These are phyloP conservation scores for Pelargonium myrrhifolium DNA, from an alignment of 441 rosid genomes.

Conservation along the genomic window DNA sequence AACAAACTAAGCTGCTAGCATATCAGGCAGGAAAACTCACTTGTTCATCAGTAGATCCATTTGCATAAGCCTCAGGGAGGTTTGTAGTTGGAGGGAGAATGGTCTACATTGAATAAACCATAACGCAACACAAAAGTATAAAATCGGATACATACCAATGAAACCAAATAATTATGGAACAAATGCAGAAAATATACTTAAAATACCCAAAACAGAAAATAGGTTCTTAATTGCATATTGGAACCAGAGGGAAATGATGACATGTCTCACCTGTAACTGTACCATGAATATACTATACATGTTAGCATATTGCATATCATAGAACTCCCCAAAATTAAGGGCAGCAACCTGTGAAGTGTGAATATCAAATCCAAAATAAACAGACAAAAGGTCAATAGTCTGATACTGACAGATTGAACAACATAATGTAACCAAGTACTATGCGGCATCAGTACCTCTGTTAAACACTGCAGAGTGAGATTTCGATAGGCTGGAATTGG, in stretches of 20 bases:
- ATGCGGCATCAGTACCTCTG: slow-evolving; percentile 50
- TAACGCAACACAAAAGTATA: not conserved
- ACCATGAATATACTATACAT: slow-evolving; percentile 75
- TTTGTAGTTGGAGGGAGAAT: slow-evolving; percentile 74
- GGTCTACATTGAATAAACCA: slow-evolving; percentile 32
- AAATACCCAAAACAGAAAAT: not conserved
- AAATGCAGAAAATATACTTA: not conserved
- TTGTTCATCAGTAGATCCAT: slow-evolving; percentile 87
- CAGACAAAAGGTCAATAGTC: slow-evolving; percentile 6
- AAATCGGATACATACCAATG: not conserved
- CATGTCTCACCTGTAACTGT: slow-evolving; percentile 59
- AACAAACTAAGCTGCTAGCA: not conserved
- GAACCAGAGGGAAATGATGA: not conserved
- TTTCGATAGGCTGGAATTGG: slow-evolving; percentile 75
- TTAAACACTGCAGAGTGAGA: slow-evolving; percentile 93
- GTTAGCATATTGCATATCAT: slow-evolving; percentile 69
- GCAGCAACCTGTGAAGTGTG: slow-evolving; percentile 66
- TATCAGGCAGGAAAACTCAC: slow-evolving; percentile 32
- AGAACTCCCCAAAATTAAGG: slow-evolving; percentile 88
- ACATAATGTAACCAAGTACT: too few relatives aligned
- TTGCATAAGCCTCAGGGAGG: slow-evolving; percentile 92
- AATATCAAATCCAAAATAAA: slow-evolving; percentile 13
- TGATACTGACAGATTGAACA: slow-evolving; percentile 7
- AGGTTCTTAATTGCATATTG: not conserved
- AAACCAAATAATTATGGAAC: not conserved